Evolutionary conservation across 345 rosid genomes (phyloP), one percentile per base, ranked within the genome.

Genomic region (Salix suchowensis): DNA sequence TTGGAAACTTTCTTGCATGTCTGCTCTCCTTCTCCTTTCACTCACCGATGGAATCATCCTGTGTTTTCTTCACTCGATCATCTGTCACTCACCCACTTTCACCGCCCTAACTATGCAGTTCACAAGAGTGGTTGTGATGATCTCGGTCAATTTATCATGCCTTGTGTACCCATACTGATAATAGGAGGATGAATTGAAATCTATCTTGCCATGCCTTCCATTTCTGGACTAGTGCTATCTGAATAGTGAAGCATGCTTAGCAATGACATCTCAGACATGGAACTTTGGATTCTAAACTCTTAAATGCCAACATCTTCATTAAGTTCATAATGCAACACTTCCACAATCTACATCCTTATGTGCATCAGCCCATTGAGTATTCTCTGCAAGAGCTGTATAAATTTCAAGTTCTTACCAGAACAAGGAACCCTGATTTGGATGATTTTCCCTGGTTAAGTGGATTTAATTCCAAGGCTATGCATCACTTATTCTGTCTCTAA

Each of bases 301-400:
- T 78, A 78, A 77, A 82, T 80, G 82, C 84, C 84, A 87, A 76
- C 92, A 76, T 85, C 90, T 84, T 88, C 85, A 85, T 80, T 91
- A 90, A 86, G 88, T 88, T 85, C 96, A 79, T 83, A 90, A 86
- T 87, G 88, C 96, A 86, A 88, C 86, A 90, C 87, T 81, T 86
- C 94, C 84, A 75, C 92, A 85, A 81, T 85, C 94, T 86, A 73
- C 92, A 88, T 88, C 92, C 89, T 82, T 84, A 23, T 84, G 92
- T 87, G 79, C 92, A 86, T 84, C 95, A 86, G 98, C 89, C 84
- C 85, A 85, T 89, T 91, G 78, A 86, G 76, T 79, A 74, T 83
- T 70, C 23, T 89, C 23, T 88, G 89, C 98, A 94, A 96, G 98
- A 90, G 85, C 87, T 81, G 89, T 88, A 89, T 81, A 78, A 80